Base-by-base conservation (phyloP, 108 stramenopile genomes). In the Nitzschia sp. region DNA sequence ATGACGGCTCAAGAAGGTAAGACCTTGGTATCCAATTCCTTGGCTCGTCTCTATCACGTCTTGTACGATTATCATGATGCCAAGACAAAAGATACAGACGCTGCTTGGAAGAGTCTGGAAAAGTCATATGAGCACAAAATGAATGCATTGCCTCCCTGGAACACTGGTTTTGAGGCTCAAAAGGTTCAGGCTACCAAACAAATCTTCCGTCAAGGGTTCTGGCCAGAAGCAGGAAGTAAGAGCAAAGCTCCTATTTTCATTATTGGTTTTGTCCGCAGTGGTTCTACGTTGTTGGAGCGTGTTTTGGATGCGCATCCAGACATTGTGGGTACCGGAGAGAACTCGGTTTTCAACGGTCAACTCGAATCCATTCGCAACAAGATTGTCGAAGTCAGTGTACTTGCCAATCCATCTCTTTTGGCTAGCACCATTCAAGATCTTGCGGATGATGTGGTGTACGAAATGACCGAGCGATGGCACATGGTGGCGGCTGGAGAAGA, bases 281-380 rank as follows among this genome's bases (percentile, higher is more conserved):
- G 94, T 41, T 91, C 90, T 3, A 95, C 94, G 19, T 75, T 95
- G 12, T 51, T 95, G 62, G 94, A 95, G 53, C 70, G 88, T 50
- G 87, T 95, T 15, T 65, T 95, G 34, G 94, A 89, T 73, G 78
- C 90, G 9, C 94, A 95, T 71, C 88, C 91, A 11, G 43, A 74
- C 51, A 88, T 92, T 73, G 86, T 84, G 55, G 94, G 94, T 8
- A 86, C 85, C 6, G 94, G 94, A 20, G 94, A 95, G 70, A 90
- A 95, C 57, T 90, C 88, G 8, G 90, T 95, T 0, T 95, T 92
- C 71, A 95, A 95, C 72, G 88, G 87, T 34, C 59, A 74, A 37
- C 71, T 93, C 39, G 83, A 83, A 44, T 21, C 65, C 7, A 86
- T 93, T 53, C 75, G 92, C 10, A 86, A 90, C 64, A 80, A 78